Conservation (phyloP, 1,284 basidiomycete species). For the Fomitopsis betulina region DNA sequence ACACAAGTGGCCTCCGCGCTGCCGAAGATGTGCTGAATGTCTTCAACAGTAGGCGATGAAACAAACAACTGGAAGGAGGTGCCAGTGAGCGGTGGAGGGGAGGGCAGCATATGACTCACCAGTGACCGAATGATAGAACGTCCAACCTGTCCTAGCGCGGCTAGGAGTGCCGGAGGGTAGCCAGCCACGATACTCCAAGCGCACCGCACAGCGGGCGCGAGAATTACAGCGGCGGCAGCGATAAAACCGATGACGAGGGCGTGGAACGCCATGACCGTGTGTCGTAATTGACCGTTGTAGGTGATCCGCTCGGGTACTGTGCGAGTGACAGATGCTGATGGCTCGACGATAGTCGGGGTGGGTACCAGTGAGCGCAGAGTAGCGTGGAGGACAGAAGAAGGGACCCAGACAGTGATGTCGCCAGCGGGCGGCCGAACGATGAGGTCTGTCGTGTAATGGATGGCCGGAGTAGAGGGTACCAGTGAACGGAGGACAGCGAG, state of each 20-base stretch:
- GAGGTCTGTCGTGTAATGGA: neutral
- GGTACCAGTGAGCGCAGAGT: neutral
- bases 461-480: neutral
- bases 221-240: neutral
- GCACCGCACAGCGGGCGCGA: neutral
- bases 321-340: too few relatives aligned
- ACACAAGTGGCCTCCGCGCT: neutral
- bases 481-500: neutral
- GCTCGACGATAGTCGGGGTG: neutral
- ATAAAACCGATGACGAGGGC: neutral
- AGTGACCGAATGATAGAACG: neutral
- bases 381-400: neutral
- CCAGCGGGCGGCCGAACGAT: neutral
- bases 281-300: neutral
- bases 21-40: neutral
- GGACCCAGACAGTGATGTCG: neutral
- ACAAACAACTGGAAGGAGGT: neutral
- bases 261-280: neutral
- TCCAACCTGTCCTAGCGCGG: neutral
- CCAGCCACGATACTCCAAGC: neutral
- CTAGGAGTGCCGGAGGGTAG: neutral
- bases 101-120: neutral
- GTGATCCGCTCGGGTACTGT: neutral
- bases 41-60: neutral
- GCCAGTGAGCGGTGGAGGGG: neutral